Conservation (phyloP, 2,329 filamentous ascomycete genomes). For the Cordyceps cicadae region DNA sequence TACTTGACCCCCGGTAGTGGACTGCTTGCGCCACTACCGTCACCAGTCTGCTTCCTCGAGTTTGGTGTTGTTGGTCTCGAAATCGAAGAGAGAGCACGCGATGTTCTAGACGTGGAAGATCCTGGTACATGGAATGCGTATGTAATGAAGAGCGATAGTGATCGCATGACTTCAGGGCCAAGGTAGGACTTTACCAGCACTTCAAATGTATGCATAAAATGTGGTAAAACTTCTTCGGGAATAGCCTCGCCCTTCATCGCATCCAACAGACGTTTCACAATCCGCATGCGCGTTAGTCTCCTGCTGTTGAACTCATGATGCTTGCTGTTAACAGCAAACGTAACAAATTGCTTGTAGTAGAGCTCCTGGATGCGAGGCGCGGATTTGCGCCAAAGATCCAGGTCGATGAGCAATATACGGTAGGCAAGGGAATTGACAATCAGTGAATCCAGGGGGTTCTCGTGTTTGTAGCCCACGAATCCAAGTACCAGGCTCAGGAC, state of each 20-base stretch:
- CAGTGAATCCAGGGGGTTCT: conserved; percentile 75
- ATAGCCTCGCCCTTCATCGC: conserved; percentile 81
- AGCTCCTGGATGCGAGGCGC: conserved; percentile 70
- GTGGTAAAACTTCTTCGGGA: conserved; percentile 59
- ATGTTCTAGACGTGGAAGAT: conserved; percentile 42
- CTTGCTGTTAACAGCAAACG: conserved; percentile 83
- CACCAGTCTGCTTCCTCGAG: conserved; percentile 30
- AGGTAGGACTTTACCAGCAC: conserved; percentile 72
- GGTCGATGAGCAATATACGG: conserved; percentile 80
- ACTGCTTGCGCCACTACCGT: conserved; percentile 22
- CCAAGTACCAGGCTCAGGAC: conserved; percentile 69
- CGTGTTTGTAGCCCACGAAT: conserved; percentile 82
- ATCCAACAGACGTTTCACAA: conserved; percentile 83
- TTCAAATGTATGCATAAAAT: conserved; percentile 72
- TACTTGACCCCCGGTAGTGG: conserved; percentile 26
- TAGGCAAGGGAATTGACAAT: conserved; percentile 96
- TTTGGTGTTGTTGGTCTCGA: conserved; percentile 34
- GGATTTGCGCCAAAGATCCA: conserved; percentile 84
- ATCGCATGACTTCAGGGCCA: conserved; percentile 76
- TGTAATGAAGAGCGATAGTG: conserved; percentile 84
- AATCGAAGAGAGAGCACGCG: conserved; percentile 33
- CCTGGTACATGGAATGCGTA: conserved; percentile 68
- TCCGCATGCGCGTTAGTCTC: conserved; percentile 84
- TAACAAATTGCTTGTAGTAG: conserved; percentile 87
- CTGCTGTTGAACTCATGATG: conserved; percentile 88